These are phyloP conservation scores for Zanthoxylum bungeanum DNA, from an alignment of 345 rosid species.

Conservation along the genomic window DNA sequence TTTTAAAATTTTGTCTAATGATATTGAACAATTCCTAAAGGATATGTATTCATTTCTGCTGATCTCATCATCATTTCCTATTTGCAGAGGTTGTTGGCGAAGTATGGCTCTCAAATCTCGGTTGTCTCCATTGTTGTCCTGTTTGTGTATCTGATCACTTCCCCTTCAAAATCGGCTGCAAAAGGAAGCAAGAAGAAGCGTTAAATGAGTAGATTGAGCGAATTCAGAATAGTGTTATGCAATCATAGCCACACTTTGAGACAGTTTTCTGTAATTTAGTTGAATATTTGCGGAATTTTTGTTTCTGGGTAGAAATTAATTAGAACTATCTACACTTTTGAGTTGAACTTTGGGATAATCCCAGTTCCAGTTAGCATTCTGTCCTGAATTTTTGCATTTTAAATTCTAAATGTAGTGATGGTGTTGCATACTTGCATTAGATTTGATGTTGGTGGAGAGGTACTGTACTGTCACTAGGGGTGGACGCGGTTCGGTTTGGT, in stretches of 20 bases:
- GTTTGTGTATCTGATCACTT: constrained; percentile 60
- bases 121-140: constrained; percentile 69
- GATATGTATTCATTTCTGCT: neutral
- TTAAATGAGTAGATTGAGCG: constrained; percentile 15
- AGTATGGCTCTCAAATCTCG: constrained; percentile 82
- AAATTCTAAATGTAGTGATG: neutral
- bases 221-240: neutral
- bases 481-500: too few relatives aligned
- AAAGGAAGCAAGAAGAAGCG: constrained; percentile 91
- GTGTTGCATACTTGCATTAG: too few relatives aligned
- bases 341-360: neutral
- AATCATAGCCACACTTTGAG: neutral
- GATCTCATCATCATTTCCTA: neutral
- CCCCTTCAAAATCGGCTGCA: constrained; percentile 69
- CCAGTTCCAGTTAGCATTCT: neutral
- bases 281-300: neutral
- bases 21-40: neutral
- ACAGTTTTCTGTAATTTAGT: constrained; percentile 10
- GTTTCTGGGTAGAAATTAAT: neutral
- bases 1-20: neutral
- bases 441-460: neutral
- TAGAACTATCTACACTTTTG: neutral
- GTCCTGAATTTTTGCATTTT: neutral
- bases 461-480: too few relatives aligned
- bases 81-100: constrained; percentile 77